Base-by-base conservation (phyloP, 225 moss, liverwort and hornwort species). In the Sphagnum tenellum region DNA sequence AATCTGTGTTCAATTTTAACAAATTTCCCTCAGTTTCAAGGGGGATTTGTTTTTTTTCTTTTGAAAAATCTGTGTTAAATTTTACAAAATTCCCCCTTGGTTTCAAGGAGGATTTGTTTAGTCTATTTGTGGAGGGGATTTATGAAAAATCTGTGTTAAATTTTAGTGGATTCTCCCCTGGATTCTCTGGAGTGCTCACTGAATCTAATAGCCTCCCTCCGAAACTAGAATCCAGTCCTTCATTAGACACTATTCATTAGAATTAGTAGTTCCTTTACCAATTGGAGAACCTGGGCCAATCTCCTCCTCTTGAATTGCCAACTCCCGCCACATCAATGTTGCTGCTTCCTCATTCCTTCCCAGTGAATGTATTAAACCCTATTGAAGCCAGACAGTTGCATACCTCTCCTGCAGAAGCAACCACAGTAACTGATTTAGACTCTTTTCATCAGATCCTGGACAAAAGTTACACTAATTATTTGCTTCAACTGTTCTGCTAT, bases 341-440 rank as follows among this genome's bases (percentile, higher is more conserved):
- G 89, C 72, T 2, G 91, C 85, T 64, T 94, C 91, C 6, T 72
- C 67, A 55, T 60, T 70, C 72, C 81, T 82, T 60, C 76, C 88
- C 46, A 72, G 75, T 0, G 83, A 79, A 68, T 91, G 86, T 55
- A 94, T 74, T 66, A 94, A n/a, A n/a, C n/a, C n/a, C n/a, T 29
- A 29, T 81, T 48, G 91, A 89, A 58, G 94, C 94, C 76, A 94
- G 78, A 72, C 94, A 94, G 73, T 89, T 89, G 64, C 89, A 94
- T 55, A 83, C 87, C 84, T 94, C 88, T 57, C 91, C 94, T 94
- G 93, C 69, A 79, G n/a, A 54, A 60, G 56, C 63, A 64, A 48
- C 45, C 7, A 64, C 63, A 7, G 45, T 44, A 12, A 52, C 45
- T 9, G 12, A 4, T 47, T 3, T 8, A 63, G 4, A 3, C 44